Base-by-base conservation (phyloP, 345 rosid species). In the Lepidium aucheri region DNA sequence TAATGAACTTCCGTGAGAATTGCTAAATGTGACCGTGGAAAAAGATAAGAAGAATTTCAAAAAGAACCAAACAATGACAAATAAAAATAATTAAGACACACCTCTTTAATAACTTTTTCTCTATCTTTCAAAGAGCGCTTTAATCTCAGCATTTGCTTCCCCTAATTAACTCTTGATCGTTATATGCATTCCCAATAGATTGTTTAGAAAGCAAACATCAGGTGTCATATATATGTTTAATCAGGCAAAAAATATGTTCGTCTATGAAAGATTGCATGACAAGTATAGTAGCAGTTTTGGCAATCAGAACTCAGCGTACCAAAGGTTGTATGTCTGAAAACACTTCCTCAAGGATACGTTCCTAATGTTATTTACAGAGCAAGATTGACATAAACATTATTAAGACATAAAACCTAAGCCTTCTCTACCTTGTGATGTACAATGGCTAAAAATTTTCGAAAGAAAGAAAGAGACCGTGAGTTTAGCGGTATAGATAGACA, bases 221-320 rank as follows among this genome's bases (percentile, higher is more conserved):
- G 1, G 3, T 49, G 3, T 28, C 58, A 30, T 5, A 64, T n/a
- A 30, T 5, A 64, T n/a, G 28, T 3, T 16, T 4, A 24, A 70
- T 36, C 10, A 53, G n/a, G 3, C 26, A 28, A 55, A n/a, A 0
- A 3, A 39, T 55, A 11, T 53, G 4, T 2, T 53, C 42, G 24
- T 44, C 54, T 33, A 0, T 4, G 1, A 12, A 36, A 15, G 9
- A n/a, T 8, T 10, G 36, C 26, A 8, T 24, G 32, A 38, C 49
- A 17, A 12, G 39, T 8, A 43, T 44, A 45, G 51, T 60, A 52
- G 14, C 13, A 60, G 60, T 44, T 73, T 84, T 94, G 99, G 67
- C 99, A 97, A 77, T 94, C 99, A 94, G 96, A 78, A 94, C 95
- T 22, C 97, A 90, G 39, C 96, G 85, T 79, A 94, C 74, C 59